phyloP scores from a whole-genome alignment of 495 filamentous ascomycete genomes.

The Poronia punctata region DNA sequence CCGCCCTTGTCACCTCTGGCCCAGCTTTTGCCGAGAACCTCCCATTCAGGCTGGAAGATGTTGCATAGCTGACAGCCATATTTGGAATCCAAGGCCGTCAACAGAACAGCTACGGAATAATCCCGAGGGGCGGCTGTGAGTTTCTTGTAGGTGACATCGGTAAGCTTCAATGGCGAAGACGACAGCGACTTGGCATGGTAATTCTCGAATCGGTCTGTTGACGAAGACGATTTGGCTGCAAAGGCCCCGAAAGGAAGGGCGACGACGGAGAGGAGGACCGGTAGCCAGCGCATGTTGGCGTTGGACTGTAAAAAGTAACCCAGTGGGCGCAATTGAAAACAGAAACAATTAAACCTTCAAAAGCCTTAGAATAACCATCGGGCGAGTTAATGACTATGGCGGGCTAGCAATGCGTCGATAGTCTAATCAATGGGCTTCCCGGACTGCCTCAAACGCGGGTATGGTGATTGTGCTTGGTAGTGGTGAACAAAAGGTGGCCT shows the following conservation, averaged over 20 bases:
- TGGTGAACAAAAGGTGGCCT: too few species aligned
- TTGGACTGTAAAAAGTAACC: background rate
- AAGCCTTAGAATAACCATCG: too few species aligned
- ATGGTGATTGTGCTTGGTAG: too few species aligned
- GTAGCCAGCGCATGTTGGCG: conserved; percentile 45
- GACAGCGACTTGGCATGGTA: conserved; percentile 62
- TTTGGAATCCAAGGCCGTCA: conserved; percentile 79
- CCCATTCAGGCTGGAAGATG: conserved; percentile 93
- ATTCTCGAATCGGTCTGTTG: conserved; percentile 51
- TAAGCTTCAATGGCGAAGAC: conserved; percentile 63
- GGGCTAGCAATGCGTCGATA: too few species aligned
- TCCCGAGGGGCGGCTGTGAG: conserved; percentile 72
- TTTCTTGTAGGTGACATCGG: conserved; percentile 65
- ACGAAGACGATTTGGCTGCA: conserved; percentile 49
- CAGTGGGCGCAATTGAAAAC: conserved; percentile 1
- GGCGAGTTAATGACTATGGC: too few species aligned
- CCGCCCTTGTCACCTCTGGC: conserved; percentile 66
- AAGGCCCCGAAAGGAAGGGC: conserved; percentile 46
- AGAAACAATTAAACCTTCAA: conserved; percentile 6
- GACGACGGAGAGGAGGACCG: conserved; percentile 50
- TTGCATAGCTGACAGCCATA: conserved; percentile 83
- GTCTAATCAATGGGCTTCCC: too few species aligned
- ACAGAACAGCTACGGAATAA: conserved; percentile 72
- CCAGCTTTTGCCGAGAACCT: conserved; percentile 84
- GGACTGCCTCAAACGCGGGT: too few species aligned